These are phyloP conservation scores for Yamadazyma songkhlaensis DNA, from an alignment of 1,139 yeast species.

Conservation along the genomic window DNA sequence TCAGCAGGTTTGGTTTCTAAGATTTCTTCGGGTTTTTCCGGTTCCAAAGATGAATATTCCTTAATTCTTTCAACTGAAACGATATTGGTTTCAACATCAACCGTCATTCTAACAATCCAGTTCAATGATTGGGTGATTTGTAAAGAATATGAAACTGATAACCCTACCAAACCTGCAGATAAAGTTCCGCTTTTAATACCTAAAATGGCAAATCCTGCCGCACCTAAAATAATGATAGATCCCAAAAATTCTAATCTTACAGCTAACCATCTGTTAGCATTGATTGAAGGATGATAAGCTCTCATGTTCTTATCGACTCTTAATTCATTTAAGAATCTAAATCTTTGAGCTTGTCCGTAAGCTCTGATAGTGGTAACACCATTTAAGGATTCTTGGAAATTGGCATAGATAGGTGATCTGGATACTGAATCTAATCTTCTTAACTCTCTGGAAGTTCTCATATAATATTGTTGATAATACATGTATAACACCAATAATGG, in stretches of 20 bases:
- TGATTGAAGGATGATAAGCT: conserved; percentile 91
- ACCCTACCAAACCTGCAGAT: conserved; percentile 89
- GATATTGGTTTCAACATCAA: conserved; percentile 94
- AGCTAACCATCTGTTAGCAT: conserved; percentile 96
- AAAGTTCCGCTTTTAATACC: conserved; percentile 66
- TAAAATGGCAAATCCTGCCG: conserved; percentile 77
- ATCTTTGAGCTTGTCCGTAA: conserved; percentile 72
- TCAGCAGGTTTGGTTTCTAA: conserved; percentile 66
- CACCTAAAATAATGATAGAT: conserved; percentile 77
- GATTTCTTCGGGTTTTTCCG: conserved; percentile 82
- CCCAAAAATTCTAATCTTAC: conserved; percentile 90
- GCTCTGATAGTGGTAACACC: conserved; percentile 93
- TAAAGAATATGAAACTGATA: conserved; percentile 87
- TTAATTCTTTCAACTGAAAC: conserved; percentile 94
- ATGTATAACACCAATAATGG: conserved; percentile 74
- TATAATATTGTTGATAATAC: conserved; percentile 85
- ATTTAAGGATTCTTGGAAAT: conserved; percentile 90
- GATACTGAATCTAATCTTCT: conserved; percentile 94
- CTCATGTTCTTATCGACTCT: conserved; percentile 83
- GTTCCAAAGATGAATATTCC: conserved; percentile 71
- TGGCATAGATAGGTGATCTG: conserved; percentile 91
- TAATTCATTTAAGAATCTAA: conserved; percentile 67
- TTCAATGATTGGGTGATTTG: conserved; percentile 90
- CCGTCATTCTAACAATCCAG: conserved; percentile 98
- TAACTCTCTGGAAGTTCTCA: conserved; percentile 88